These are phyloP conservation scores for Pharus latifolius DNA, from an alignment of 176 grass and related monocot genomes.

Conservation along the genomic window DNA sequence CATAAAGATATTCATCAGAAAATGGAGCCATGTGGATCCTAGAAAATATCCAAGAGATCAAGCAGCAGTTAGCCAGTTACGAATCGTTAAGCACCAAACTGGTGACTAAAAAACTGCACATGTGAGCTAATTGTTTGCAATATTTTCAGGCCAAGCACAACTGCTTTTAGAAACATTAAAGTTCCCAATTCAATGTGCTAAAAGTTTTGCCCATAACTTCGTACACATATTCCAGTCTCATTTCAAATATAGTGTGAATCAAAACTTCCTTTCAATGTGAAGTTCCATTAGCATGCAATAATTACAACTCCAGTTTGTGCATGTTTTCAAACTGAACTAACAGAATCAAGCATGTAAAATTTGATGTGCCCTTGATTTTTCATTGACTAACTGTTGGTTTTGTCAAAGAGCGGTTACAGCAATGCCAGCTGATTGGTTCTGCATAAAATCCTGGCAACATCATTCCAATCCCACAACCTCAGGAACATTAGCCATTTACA, in stretches of 20 bases:
- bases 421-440: background rate
- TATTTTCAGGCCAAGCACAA: background rate
- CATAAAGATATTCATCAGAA: slow-evolving; percentile 98
- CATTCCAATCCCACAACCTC: background rate
- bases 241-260: background rate
- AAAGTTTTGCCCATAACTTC: background rate
- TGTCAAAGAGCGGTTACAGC: background rate
- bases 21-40: slow-evolving; percentile 99
- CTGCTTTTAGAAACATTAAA: background rate
- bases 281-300: background rate
- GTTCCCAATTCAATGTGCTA: background rate
- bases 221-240: background rate
- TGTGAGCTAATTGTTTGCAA: slow-evolving; percentile 4
- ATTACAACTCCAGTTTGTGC: background rate
- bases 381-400: background rate
- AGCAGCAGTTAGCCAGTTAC: slow-evolving; percentile 9
- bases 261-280: background rate
- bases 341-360: background rate
- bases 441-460: no score
- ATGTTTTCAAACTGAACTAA: slow-evolving; percentile 1
- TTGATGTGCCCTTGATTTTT: background rate
- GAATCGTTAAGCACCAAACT: background rate
- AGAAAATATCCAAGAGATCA: slow-evolving; percentile 22
- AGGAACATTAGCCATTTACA: background rate
- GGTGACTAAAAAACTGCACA: background rate